Base-by-base conservation (phyloP, 192 early-diverging fungal genomes). In the Polychytrium aggregatum region DNA sequence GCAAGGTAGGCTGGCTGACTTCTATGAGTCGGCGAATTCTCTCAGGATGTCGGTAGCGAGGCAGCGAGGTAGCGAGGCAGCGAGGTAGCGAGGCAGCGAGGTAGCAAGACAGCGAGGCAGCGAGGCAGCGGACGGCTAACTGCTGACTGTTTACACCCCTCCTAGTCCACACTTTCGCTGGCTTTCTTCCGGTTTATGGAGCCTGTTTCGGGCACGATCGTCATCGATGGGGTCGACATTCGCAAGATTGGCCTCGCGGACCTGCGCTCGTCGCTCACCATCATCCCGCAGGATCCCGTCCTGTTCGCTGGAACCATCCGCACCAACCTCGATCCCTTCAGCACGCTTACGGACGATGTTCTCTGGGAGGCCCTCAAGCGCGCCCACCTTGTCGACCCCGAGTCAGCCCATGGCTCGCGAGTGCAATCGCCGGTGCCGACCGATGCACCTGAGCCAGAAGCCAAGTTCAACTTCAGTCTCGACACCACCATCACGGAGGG, bases 101-200 rank as follows among this genome's bases (percentile, higher is more conserved):
- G n/a, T n/a, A n/a, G n/a, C n/a, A n/a, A n/a, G n/a, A n/a, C n/a
- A n/a, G n/a, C n/a, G n/a, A n/a, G n/a, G n/a, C n/a, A n/a, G n/a
- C n/a, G n/a, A n/a, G n/a, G n/a, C n/a, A n/a, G n/a, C 18, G 37
- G 1, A 38, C 18, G 37, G 2, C 18, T n/a, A 38, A 38, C 42
- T n/a, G n/a, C 18, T 14, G 42, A 17, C 37, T 38, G 42, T 17
- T 22, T 24, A 17, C 87, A 86, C n/a, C 83, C 86, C 1, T 86
- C 86, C 21, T 88, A 92, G 53, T 79, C 74, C 18, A 85, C 86
- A 0, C 60, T 91, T 50, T 77, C 78, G 3, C 68, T 86, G 56
- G 72, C 84, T 11, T 58, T 93, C 46, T 65, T 91, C 53, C 74
- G 90, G 18, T 44, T 66, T n/a, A 37, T 57, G 2, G 59, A 66